Base-by-base conservation (phyloP, 2,329 filamentous ascomycete species). In the Pseudopyricularia cyperi region DNA sequence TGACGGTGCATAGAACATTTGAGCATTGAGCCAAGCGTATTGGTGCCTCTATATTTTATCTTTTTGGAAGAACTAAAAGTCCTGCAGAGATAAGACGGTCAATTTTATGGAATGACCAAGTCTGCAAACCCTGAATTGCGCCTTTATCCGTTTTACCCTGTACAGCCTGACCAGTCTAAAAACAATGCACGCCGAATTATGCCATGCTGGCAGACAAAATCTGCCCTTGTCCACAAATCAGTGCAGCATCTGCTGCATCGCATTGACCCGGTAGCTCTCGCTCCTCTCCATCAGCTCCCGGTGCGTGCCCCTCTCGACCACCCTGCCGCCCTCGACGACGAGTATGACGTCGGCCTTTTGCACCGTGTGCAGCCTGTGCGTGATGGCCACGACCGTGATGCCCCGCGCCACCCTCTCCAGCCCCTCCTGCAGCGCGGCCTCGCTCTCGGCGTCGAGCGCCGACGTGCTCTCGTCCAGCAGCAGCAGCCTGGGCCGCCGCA, bases 401-500 rank as follows among this genome's bases (percentile, higher is more conserved):
- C 46, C 52, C 17, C 33, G 75, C 72, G 39, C 74, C 68, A 12
- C 71, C 74, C 1, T 79, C 52, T 46, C 44, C 47, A 80, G 65
- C 0, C 74, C 74, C 4, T 60, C 62, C 58, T 79, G 75, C 2
- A 80, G 71, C 2, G 74, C 61, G 28, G 68, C 68, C 59, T 80
- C 77, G 0, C 70, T 74, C 55, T 76, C 68, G 2, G 74, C 73
- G 54, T 80, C 76, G 0, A 80, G 64, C n/a, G 53, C 53, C 15
- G 48, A 52, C 0, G 79, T 83, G 2, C 79, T 79, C 63, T 83
- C 79, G 55, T 83, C 79, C 3, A 83, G 63, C 24, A 83, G 72
- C 3, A 83, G 66, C 46, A 83, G 75, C 1, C 67, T 64, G 0
- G 79, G 77, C 46, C 77, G 65, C 35, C 75, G 73, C 46, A 82